A percentile compares a stretch with the other conserved stretches of the same genome.
These are phyloP conservation scores for Chlamydomonas sp. DNA, from an alignment of 139 green algal species.

Conservation along the genomic window DNA sequence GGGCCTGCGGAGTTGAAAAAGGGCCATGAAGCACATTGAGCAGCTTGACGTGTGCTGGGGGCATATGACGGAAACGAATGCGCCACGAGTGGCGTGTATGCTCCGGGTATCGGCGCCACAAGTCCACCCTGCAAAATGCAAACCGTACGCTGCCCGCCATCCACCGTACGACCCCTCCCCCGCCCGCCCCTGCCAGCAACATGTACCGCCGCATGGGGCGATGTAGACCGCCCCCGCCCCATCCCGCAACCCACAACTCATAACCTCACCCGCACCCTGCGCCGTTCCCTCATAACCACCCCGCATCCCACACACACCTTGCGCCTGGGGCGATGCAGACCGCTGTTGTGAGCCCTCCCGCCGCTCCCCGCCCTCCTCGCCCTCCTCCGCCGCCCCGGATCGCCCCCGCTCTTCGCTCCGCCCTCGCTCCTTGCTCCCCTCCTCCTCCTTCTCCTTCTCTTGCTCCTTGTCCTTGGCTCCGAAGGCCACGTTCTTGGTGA, in stretches of 20 bases:
- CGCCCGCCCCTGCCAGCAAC: not conserved
- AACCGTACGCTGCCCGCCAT: too few species aligned
- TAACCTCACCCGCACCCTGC: not conserved
- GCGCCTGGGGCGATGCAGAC: too few species aligned
- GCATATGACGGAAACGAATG: not conserved
- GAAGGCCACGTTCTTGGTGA: conserved; percentile 83
- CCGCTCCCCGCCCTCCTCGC: not conserved
- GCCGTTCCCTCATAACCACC: not conserved
- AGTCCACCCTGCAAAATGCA: too few species aligned
- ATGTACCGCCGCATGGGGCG: not conserved
- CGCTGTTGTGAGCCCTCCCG: not conserved
- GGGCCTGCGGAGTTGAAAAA: not conserved
- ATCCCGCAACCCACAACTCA: not conserved
- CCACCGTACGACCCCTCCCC: too few species aligned
- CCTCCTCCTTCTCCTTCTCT: not conserved
- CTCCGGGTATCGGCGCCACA: too few species aligned
- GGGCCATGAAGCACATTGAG: not conserved
- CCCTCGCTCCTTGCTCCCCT: not conserved
- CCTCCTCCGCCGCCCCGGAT: conserved; percentile 1
- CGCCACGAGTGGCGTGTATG: not conserved
- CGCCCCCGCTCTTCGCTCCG: not conserved
- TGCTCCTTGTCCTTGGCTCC: conserved; percentile 24
- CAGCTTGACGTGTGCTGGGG: not conserved
- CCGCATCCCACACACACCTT: too few species aligned
- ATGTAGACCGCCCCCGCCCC: not conserved